Conservation (phyloP, 805 yeast species). For the Candida corydali region DNA sequence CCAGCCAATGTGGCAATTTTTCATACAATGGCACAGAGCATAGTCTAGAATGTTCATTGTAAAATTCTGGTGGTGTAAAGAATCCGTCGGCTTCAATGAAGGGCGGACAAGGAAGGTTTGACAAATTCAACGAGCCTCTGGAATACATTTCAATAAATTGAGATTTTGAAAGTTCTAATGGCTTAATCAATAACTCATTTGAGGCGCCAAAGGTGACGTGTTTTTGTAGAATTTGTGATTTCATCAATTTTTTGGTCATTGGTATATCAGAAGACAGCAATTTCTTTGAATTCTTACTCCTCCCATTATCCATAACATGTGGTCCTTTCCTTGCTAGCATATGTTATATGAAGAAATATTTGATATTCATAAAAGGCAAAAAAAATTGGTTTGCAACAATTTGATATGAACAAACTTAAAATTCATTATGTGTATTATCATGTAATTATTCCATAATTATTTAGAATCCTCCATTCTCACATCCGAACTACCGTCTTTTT, state of each 20-base stretch:
- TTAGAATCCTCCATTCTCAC: constrained; percentile 14
- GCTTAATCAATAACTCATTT: constrained; percentile 10
- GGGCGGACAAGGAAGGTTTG: constrained; percentile 52
- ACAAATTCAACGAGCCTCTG: constrained; percentile 52
- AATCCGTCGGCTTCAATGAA: constrained; percentile 43
- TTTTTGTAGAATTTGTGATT: too few species aligned
- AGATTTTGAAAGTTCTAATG: constrained; percentile 36
- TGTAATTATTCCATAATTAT: constrained; percentile 1
- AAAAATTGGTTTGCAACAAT: not conserved
- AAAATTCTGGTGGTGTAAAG: constrained; percentile 58
- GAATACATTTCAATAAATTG: constrained; percentile 56
- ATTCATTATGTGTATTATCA: constrained; percentile 3
- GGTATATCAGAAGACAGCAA: too few species aligned
- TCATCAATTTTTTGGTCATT: too few species aligned
- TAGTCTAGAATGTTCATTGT: constrained; percentile 44
- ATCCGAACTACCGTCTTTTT: constrained; percentile 13
- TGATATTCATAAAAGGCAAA: not conserved
- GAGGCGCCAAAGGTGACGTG: not conserved
- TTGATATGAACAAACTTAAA: not conserved
- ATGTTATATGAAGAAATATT: not conserved
- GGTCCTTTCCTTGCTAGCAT: too few species aligned
- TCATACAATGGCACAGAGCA: constrained; percentile 39
- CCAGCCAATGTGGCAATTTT: constrained; percentile 47
- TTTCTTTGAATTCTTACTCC: too few species aligned
- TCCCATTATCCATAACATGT: too few species aligned